Conservation (phyloP, 2,329 filamentous ascomycete genomes). For the Fusarium sp. region DNA sequence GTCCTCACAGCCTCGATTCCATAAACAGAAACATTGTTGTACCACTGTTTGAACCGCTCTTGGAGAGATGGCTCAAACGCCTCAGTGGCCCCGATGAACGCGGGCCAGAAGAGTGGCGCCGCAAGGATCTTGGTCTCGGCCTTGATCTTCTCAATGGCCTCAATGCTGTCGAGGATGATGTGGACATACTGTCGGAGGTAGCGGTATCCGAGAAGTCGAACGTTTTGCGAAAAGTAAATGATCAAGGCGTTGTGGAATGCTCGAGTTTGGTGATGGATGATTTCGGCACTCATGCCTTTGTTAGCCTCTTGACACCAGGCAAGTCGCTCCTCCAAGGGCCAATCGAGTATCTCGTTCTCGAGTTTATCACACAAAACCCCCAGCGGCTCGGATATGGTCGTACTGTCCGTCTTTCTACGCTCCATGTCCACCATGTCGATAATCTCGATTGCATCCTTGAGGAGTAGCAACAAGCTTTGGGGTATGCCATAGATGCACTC, state of each 20-base stretch:
- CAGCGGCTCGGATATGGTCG: not conserved
- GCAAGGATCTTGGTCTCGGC: constrained; percentile 29
- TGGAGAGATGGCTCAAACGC: constrained; percentile 34
- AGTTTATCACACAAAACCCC: constrained; percentile 13
- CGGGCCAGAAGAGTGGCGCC: constrained; percentile 41
- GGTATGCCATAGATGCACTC: constrained; percentile 28
- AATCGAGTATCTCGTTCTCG: constrained; percentile 22
- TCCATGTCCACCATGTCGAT: constrained; percentile 17
- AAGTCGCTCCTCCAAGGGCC: constrained; percentile 7
- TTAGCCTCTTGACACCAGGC: not conserved
- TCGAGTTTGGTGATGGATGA: constrained; percentile 23
- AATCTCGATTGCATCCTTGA: constrained; percentile 17
- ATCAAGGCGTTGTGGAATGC: constrained; percentile 44
- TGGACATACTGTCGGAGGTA: constrained; percentile 35
- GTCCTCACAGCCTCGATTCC: constrained; percentile 41
- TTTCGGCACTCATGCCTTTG: constrained; percentile 11
- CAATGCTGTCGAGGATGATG: constrained; percentile 31
- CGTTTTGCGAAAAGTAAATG: constrained; percentile 42
- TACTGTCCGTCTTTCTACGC: not conserved
- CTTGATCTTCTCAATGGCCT: constrained; percentile 40
- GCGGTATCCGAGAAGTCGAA: constrained; percentile 25
- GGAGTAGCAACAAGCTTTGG: constrained; percentile 1
- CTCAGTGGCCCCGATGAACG: constrained; percentile 39
- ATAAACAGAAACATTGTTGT: constrained; percentile 29
- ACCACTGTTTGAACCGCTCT: constrained; percentile 36